Conservation (phyloP, 371 early-diverging fungal genomes). For the Mortierella sp. region DNA sequence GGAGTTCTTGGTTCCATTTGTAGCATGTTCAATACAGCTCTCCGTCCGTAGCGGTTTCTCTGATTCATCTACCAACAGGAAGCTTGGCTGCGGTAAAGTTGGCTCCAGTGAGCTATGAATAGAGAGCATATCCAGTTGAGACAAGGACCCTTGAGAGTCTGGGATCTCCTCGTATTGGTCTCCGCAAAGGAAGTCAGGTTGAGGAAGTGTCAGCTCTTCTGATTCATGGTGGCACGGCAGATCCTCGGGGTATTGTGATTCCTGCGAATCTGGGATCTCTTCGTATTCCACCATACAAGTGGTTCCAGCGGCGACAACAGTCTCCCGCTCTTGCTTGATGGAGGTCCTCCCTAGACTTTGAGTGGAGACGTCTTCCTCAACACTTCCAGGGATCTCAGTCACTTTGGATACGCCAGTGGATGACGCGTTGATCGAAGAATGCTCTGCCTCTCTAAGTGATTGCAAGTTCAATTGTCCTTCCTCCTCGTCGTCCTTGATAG, state of each 20-base stretch:
- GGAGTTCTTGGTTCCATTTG: no score
- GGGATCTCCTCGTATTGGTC: constrained; percentile 7
- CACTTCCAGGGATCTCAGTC: constrained; percentile 18
- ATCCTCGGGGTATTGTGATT: constrained; percentile 1
- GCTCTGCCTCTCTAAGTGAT: neutral
- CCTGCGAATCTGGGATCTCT: constrained; percentile 27
- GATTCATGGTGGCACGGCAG: constrained; percentile 3
- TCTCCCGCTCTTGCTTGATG: constrained; percentile 1
- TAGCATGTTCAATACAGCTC: no score
- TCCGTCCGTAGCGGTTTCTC: no score
- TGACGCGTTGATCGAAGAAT: neutral
- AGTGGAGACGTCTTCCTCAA: constrained; percentile 16
- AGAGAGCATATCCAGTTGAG: neutral
- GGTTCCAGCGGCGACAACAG: neutral
- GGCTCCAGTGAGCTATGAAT: neutral
- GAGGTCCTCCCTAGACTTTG: constrained; percentile 9
- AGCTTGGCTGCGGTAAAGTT: neutral
- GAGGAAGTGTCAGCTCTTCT: constrained; percentile 20
- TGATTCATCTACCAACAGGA: neutral
- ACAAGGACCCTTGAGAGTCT: neutral
- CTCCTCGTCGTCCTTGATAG: no score
- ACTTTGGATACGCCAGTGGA: neutral
- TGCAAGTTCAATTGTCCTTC: no score
- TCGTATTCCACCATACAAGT: neutral
- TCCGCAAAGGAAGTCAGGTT: constrained; percentile 5